Base-by-base conservation (phyloP, 2,329 filamentous ascomycete genomes). In the Curvularia sp. region DNA sequence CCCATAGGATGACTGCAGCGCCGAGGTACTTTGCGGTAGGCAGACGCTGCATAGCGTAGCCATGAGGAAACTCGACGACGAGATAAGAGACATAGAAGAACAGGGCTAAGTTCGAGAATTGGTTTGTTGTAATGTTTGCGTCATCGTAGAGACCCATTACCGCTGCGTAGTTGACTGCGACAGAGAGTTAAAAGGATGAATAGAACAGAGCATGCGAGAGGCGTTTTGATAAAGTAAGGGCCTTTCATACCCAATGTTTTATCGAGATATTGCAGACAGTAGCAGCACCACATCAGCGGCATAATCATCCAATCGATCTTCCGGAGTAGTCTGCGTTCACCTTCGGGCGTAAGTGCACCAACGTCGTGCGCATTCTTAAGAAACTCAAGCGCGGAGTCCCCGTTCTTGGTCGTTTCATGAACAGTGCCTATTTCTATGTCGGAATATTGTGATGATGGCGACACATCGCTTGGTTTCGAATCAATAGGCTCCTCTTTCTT, bases 11-110 rank as follows among this genome's bases (percentile, higher is more conserved):
- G 0, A 82, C 77, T 49, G 72, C 75, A 4, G 64, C 55, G 0
- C 82, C 82, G 5, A 86, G 74, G 55, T 83, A 85, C 63, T 85
- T 85, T 30, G 82, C 83, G 0, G 81, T 81, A 0, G 84, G 84
- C 0, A 85, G 71, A 7, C 80, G 77, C 64, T 86, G 83, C 78
- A 86, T 84, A 8, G 82, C 74, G 61, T 81, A 83, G 6, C 77
- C 81, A 51, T 77, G 73, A 4, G 77, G 77, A 39, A 79, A 76
- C 44, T 79, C 78, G 28, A 78, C 74, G 2, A 70, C 69, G 5
- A 79, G 65, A 58, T 77, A 77, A 0, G 72, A 68, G 31, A 77
- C 69, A 50, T 77, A 78, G 68, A 78, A 78, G 55, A 73, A 67
- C 41, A 73, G 54, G 0, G 73, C 74, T 22, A 78, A 67, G 31